Percentiles rank a stretch among this genome's conserved stretches.
These are phyloP conservation scores for Metroxylon sagu DNA, from an alignment of 176 grass and related monocot genomes.

Conservation along the genomic window DNA sequence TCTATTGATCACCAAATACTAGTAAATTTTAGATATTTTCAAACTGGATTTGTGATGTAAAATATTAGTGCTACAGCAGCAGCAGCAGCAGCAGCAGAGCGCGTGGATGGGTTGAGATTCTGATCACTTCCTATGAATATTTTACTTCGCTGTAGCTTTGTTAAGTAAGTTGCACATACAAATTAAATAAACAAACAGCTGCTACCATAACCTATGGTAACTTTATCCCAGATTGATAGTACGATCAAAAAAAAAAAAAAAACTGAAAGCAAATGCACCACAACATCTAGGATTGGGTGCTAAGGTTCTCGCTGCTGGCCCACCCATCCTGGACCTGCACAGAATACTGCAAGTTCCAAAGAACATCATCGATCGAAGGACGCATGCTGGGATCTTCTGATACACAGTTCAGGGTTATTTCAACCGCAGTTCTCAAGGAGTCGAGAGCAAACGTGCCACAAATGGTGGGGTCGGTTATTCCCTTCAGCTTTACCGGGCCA, in stretches of 20 bases:
- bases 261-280: not conserved
- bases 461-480: constrained; percentile 44
- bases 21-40: no score
- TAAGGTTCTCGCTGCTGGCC: constrained; percentile 79
- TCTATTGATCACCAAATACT: no score
- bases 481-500: constrained; percentile 38
- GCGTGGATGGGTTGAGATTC: no score
- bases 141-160: no score
- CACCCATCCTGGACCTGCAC: constrained; percentile 89
- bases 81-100: no score
- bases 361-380: constrained; percentile 65
- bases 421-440: constrained; percentile 45
- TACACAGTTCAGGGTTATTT: constrained; percentile 63
- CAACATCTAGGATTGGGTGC: constrained; percentile 9
- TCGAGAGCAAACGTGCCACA: constrained; percentile 56
- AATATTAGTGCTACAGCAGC: no score
- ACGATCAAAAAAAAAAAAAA: not conserved
- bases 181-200: no score
- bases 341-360: constrained; percentile 92
- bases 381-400: constrained; percentile 24
- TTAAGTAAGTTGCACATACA: no score
- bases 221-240: no score
- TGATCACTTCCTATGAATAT: no score
- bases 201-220: no score
- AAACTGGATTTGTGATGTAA: no score